Evolutionary conservation across 768 basidiomycete species (phyloP), one percentile per base, ranked within the genome.

Genomic region (Trametes sanguinea): DNA sequence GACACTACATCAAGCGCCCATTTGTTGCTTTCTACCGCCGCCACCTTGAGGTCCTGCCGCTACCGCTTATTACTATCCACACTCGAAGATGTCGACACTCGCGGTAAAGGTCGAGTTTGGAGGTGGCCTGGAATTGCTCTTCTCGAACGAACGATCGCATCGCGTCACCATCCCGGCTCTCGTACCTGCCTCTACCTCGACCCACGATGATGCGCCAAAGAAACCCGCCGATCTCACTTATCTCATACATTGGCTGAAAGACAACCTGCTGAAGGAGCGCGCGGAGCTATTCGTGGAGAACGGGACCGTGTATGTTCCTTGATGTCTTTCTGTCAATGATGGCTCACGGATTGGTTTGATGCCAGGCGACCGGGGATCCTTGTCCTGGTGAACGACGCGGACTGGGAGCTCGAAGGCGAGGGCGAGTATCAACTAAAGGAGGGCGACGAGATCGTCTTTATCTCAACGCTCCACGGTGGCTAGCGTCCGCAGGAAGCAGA

Each of bases 321-420:
- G 44, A 33, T 32, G 39, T 13, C 14, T 22, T 22, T 1, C 1
- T 22, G 22, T 22, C 14, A 6, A 14, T 27, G 17, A 17, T 8
- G 45, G n/a, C 2, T 9, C 4, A 44, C 11, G 43, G 11, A 44
- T 6, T n/a, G 43, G 9, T 13, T 44, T 1, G 4, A 9, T 44
- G n/a, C 4, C 27, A 96, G 97, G 42, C 94, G 97, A 8, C 97
- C 97, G 0, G 97, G 97, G 0, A 97, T 99, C 40, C 80, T 99
- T 3, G 96, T 98, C 3, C 80, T 99, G n/a, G 85, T 99, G 56
- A 98, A 98, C 70, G 92, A 96, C 68, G 92, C 92, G 1, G 96
- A 98, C 69, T 98, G 96, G 96, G 95, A 98, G 74, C 80, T 98
- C 6, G 96, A 98, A 73, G 94, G 94, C 37, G 96, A 98, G 73